Evolutionary conservation across 2,329 filamentous ascomycete species (phyloP), one percentile per base, ranked within the genome.

Genomic region (Neofusicoccum parvum): DNA sequence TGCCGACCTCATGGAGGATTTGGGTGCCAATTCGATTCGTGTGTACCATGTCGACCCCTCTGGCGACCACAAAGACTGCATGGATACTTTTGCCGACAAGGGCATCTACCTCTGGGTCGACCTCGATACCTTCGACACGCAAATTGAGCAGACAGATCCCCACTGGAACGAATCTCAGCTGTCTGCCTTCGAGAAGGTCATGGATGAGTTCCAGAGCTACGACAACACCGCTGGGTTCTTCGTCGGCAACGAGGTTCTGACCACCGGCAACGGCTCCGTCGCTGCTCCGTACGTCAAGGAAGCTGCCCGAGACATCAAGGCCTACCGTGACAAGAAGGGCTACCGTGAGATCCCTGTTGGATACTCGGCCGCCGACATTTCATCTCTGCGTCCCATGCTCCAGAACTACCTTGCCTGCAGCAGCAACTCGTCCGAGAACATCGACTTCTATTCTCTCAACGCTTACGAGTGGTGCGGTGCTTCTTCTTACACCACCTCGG

Each of bases 361-460:
- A 64, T 97, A 97, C 80, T 93, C 91, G 9, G 92, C 92, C 11
- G 92, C 92, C 43, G 92, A 96, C 75, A 94, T 96, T 72, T 85
- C 90, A 3, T 84, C 89, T 66, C 81, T 88, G 14, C 85, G 87
- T 14, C 87, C 87, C 34, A 88, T 87, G 81, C 79, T 89, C 53
- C 87, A 88, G 72, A 85, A 89, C 72, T 96, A 95, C 76, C 82
- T 96, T 49, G 91, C 91, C 12, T 96, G 92, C 76, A 90, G 90
- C 67, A 83, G 82, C 69, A 89, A 95, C 72, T 69, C 82, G 9
- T 62, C 58, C 3, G 90, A 94, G 70, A 86, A 86, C 43, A 78
- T 95, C 70, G 92, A 96, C 75, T 95, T 96, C 79, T 96, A 92
- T 77, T 86, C 89, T 1, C 82, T 96, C 68, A 96, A 97, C 75